A percentile compares a stretch with the other conserved stretches of the same genome.
Conservation (phyloP, 1,284 basidiomycete genomes). For the Schizopora paradoxa region DNA sequence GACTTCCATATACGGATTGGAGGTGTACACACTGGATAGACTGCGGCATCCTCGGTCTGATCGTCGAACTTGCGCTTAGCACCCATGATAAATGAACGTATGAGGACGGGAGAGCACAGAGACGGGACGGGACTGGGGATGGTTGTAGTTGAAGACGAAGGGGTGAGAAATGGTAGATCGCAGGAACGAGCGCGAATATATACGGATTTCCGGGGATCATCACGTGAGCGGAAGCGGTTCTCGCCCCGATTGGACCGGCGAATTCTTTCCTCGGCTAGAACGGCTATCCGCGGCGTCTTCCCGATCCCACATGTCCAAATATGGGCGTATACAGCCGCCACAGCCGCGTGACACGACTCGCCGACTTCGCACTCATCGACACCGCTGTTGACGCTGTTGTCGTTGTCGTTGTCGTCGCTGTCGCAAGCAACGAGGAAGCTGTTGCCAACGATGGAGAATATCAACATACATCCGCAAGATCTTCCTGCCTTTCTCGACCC, state of each 20-base stretch:
- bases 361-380: background rate
- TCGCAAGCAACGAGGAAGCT: background rate
- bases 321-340: background rate
- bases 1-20: constrained; percentile 22
- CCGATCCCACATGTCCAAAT: background rate
- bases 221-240: background rate
- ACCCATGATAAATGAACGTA: constrained; percentile 41
- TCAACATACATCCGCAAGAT: constrained; percentile 30
- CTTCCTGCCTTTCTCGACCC: constrained; percentile 40
- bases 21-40: constrained; percentile 33
- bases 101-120: constrained; percentile 13
- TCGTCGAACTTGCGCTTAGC: constrained; percentile 69
- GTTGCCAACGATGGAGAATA: constrained; percentile 22
- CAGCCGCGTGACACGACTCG: too few species aligned
- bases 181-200: background rate
- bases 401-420: too few species aligned
- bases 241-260: too few species aligned
- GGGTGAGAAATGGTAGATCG: constrained; percentile 26
- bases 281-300: too few species aligned
- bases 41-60: constrained; percentile 48
- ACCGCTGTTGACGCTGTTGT: background rate
- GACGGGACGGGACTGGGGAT: constrained; percentile 24
- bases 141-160: constrained; percentile 17
- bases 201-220: constrained; percentile 1
- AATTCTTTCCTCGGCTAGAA: too few species aligned